Evolutionary conservation across 1,284 basidiomycete genomes (phyloP), one percentile per base, ranked within the genome.

Genomic region (Ustilago bromivora): DNA sequence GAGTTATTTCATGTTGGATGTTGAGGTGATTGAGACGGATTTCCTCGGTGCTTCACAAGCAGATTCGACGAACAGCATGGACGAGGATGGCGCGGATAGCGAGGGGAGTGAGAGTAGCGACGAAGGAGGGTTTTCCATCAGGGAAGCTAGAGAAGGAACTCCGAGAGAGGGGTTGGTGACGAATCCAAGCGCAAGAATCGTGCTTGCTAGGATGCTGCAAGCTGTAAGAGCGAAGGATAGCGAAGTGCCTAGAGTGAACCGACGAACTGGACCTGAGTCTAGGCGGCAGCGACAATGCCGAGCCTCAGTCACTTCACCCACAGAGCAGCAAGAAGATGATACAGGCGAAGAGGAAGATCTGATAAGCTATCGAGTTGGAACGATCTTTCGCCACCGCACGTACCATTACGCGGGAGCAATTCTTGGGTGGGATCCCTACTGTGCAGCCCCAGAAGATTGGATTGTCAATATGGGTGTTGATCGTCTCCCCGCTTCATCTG

Each of bases 401-500:
- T 81, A 73, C 28, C 66, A 72, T n/a, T 81, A 81, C 36, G 57
- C 46, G 0, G 80, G 76, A 23, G 57, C 56, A 19, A 71, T 78
- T 19, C 57, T 76, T 1, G 66, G 70, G 8, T 81, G 80, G 80
- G 72, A 76, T n/a, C 55, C 66, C 5, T 43, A 65, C 40, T 81
- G 80, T 41, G 58, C 61, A 11, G 76, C 75, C 1, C 61, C 74
- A 4, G 72, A 80, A 23, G 64, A 77, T 32, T 81, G 80, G 80
- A 80, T 80, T 47, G 41, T 61, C 46, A 66, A 66, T 47, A 82
- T 82, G 80, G 78, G 76, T 32, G 77, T 81, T 0, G 75, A 79
- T 47, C 58, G 58, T n/a, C 61, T 81, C 0, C 76, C 76, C 6
- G 41, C 68, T 5, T 61, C 71, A 7, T 19, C 51, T 9, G 13